Percentiles rank a stretch among this genome's conserved stretches.
Conservation (phyloP, 1,284 basidiomycete species). For the Prillingera fragicola region DNA sequence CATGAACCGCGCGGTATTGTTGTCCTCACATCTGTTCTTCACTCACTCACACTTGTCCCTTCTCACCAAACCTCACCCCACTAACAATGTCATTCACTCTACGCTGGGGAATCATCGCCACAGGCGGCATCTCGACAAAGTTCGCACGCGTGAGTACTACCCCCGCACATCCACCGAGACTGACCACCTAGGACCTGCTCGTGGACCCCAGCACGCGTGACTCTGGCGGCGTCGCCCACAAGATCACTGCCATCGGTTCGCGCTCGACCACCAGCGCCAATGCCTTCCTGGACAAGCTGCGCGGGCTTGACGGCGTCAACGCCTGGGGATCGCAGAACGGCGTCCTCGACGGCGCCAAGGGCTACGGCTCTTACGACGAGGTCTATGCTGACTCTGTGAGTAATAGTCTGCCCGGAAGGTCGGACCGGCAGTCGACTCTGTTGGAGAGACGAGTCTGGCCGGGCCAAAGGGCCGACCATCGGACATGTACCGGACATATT, state of each 20-base stretch:
- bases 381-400: conserved; percentile 65
- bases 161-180: neutral
- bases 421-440: neutral
- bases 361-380: conserved; percentile 70
- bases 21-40: too few relatives aligned
- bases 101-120: conserved; percentile 49
- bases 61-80: neutral
- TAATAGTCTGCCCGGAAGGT: conserved; percentile 5
- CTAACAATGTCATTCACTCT: conserved; percentile 23
- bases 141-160: conserved; percentile 32
- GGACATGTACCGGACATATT: too few relatives aligned
- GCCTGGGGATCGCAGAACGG: conserved; percentile 36
- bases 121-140: conserved; percentile 41
- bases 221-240: conserved; percentile 68
- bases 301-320: conserved; percentile 17
- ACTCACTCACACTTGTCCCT: neutral
- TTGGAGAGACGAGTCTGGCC: too few relatives aligned
- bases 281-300: conserved; percentile 59
- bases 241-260: conserved; percentile 73
- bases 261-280: conserved; percentile 64
- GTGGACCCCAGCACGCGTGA: conserved; percentile 50
- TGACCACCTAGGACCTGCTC: conserved; percentile 29
- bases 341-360: conserved; percentile 52
- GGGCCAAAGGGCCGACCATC: too few relatives aligned
- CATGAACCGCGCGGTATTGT: too few relatives aligned